Percentiles rank a stretch among this genome's conserved stretches.
Evolutionary conservation across 1,284 basidiomycete species (phyloP).

Genomic region (Cryptococcus maquisensis): DNA sequence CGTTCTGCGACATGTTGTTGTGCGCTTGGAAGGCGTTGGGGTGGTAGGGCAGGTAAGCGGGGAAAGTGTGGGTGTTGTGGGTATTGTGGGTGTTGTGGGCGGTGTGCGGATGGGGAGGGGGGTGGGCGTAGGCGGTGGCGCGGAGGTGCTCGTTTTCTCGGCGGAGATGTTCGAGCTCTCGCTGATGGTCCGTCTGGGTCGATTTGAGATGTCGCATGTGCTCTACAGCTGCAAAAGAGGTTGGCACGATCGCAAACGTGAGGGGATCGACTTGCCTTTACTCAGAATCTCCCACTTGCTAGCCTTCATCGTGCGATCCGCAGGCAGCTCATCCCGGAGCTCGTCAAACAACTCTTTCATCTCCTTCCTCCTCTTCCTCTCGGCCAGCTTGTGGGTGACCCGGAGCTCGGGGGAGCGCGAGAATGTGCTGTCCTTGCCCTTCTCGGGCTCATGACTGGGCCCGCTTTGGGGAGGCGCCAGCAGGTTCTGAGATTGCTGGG

Average conservation of each 20-base stretch:
- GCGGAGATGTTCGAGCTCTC: constrained; percentile 71
- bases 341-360: constrained; percentile 98
- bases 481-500: neutral
- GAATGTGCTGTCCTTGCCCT: constrained; percentile 66
- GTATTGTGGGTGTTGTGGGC: neutral
- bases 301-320: constrained; percentile 86
- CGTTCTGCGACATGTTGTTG: too few species aligned
- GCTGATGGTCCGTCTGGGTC: constrained; percentile 65
- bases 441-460: neutral
- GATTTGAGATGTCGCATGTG: constrained; percentile 67
- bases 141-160: constrained; percentile 57
- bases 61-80: constrained; percentile 4
- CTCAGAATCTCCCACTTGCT: constrained; percentile 96
- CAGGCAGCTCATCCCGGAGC: constrained; percentile 79
- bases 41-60: neutral
- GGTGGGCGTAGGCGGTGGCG: constrained; percentile 12
- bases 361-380: constrained; percentile 89
- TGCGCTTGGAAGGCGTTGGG: neutral
- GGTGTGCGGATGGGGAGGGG: constrained; percentile 8
- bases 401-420: constrained; percentile 89
- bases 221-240: constrained; percentile 65
- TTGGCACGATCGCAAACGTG: neutral
- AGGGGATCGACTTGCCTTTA: constrained; percentile 63
- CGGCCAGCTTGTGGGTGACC: constrained; percentile 89
- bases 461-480: neutral